Base-by-base conservation (phyloP, 257 asterid species). In the Solanum bukasovii region DNA sequence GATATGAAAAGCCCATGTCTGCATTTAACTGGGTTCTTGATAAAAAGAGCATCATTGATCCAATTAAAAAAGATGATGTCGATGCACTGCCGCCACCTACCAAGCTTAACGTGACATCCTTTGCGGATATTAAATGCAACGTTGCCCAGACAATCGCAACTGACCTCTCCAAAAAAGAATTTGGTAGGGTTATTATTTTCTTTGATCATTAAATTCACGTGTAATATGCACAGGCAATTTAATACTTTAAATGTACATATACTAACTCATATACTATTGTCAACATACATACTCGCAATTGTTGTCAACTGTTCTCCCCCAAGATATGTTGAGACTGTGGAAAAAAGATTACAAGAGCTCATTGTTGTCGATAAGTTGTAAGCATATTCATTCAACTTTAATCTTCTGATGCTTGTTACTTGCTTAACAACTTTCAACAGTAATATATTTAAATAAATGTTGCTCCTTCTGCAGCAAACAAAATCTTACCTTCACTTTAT, bases 321-420 rank as follows among this genome's bases (percentile, higher is more conserved):
- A 18, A 34, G 79, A 33, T 72, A 72, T 46, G 18, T 46, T 46
- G 56, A 18, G 2, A 44, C 18, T 46, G 56, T 46, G 56, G 56
- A 46, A 46, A 46, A 46, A 13, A 4, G 18, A 13, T 46, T 46
- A 0, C 56, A 46, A 13, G 56, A 46, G 0, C 18, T 13, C 56
- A 46, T 46, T 46, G 56, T 46, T 46, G 56, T 46, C 18, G 56
- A 46, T 46, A 13, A 13, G 18, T 46, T 46, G 56, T 46, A 13
- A 13, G 56, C 6, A 4, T 46, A 46, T 46, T 46, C 6, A 13
- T 46, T 46, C 18, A 46, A 13, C 56, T 46, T 13, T 46, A 46
- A 46, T 46, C 56, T 46, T 13, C 18, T 13, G 6, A 13, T 0
- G 1, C 56, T 0, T 46, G 0, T 4, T 46, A 0, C 18, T 13